Percentiles rank a stretch among this genome's conserved stretches.
phyloP scores from a whole-genome alignment of 2,329 filamentous ascomycete species.

The Fusarium cyanostomum region DNA sequence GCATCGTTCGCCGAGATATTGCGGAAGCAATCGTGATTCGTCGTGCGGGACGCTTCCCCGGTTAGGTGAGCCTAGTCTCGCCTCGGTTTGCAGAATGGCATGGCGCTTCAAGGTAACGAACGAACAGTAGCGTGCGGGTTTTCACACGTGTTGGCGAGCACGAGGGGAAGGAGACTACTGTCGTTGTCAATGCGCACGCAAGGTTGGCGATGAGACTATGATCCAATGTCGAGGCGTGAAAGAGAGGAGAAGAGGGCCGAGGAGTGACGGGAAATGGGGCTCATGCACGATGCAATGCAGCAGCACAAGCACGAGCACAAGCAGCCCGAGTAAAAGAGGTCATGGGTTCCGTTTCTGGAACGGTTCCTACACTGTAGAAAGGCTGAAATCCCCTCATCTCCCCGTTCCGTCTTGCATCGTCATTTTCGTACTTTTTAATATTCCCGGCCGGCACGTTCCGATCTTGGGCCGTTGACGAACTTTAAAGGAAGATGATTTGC shows the following conservation, averaged over 20 bases:
- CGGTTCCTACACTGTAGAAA: conserved; percentile 5
- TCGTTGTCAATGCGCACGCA: conserved; percentile 22
- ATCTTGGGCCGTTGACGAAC: not conserved
- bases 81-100: not conserved
- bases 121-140: conserved; percentile 3
- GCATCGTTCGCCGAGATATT: not conserved
- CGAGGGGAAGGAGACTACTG: not conserved
- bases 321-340: conserved; percentile 18
- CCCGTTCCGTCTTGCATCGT: too few species aligned
- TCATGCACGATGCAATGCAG: not conserved
- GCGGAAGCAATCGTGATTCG: conserved; percentile 17
- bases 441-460: conserved; percentile 6
- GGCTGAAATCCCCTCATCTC: not conserved
- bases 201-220: conserved; percentile 6
- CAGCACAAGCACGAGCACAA: conserved; percentile 25
- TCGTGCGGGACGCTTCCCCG: conserved; percentile 32
- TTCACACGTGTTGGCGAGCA: not conserved
- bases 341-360: conserved; percentile 34
- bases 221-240: not conserved
- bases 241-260: not conserved
- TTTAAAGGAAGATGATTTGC: too few species aligned
- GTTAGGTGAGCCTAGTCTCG: conserved; percentile 7
- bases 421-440: not conserved
- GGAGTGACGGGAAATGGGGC: not conserved
- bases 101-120: not conserved